Evolutionary conservation across 2,329 filamentous ascomycete genomes (phyloP).

Genomic region (Diaporthe vexans): DNA sequence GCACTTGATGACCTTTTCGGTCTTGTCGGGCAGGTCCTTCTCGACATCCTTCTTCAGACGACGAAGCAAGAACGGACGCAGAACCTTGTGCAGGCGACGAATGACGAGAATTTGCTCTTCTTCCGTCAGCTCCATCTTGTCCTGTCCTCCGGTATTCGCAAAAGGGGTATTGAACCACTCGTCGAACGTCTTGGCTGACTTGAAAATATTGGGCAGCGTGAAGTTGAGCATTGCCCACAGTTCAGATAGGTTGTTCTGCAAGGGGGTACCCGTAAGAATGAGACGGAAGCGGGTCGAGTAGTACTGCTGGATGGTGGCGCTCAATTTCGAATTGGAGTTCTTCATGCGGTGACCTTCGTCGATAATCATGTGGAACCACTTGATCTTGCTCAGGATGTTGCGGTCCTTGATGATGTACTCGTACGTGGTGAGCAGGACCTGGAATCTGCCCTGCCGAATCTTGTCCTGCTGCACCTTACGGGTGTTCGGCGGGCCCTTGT

Average conservation of each 20-base stretch:
- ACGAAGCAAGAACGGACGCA: slow-evolving; percentile 95
- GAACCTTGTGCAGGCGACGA: slow-evolving; percentile 96
- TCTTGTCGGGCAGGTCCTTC: slow-evolving; percentile 98
- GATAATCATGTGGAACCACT: slow-evolving; percentile 99
- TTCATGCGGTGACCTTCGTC: slow-evolving; percentile 99
- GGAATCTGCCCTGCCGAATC: slow-evolving; percentile 94
- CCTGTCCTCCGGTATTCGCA: slow-evolving; percentile 96
- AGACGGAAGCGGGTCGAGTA: slow-evolving; percentile 95
- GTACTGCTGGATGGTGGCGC: slow-evolving; percentile 93
- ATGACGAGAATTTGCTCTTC: slow-evolving; percentile 99
- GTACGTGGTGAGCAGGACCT: slow-evolving; percentile 96
- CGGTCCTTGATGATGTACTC: slow-evolving; percentile 99
- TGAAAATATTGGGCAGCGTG: slow-evolving; percentile 98
- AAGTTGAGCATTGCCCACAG: slow-evolving; percentile 99
- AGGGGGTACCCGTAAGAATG: slow-evolving; percentile 95
- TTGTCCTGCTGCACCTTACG: slow-evolving; percentile 93
- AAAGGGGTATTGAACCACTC: slow-evolving; percentile 99
- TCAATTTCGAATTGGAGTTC: slow-evolving; percentile 96
- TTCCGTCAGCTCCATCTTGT: slow-evolving; percentile 99
- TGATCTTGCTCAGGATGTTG: slow-evolving; percentile 95
- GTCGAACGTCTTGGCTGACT: slow-evolving; percentile 98
- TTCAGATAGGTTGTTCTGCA: slow-evolving; percentile 97
- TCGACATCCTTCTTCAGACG: slow-evolving; percentile 99
- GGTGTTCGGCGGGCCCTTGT: slow-evolving; percentile 92
- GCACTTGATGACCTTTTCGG: slow-evolving; percentile 99